Evolutionary conservation across 306 rosid genomes (phyloP), one percentile per base, ranked within the genome.

Genomic region (Pterocarpus santalinus): DNA sequence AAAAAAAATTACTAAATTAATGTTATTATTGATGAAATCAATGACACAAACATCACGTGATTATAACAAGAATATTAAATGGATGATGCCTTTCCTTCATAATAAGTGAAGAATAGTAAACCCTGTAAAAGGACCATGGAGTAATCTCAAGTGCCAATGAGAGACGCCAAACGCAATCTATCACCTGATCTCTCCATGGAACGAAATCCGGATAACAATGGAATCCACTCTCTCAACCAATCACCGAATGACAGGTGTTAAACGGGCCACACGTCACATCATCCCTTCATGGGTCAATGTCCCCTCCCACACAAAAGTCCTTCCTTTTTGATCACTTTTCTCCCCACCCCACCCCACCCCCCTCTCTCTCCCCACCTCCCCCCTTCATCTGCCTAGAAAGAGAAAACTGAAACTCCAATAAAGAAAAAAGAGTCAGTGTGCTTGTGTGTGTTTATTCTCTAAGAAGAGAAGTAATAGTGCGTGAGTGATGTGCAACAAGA

Each of bases 121-220:
- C n/a, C 4, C 8, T 2, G 12, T 44, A n/a, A 8, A 2, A 8
- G 1, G 17, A 41, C 0, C 0, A 28, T 2, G 30, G 78, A 41
- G 79, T 64, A 64, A 80, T 72, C 79, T 35, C 22, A 52, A 46
- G 75, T 65, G 61, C 66, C 86, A 67, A 35, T 6, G 28, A 56
- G 66, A 6, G 16, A 64, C 9, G 53, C 67, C 69, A 65, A 14
- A 52, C 70, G 61, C 79, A 77, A 69, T 72, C 80, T 63, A 79
- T 38, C 67, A 61, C 61, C 87, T 84, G 77, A 84, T 80, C 90
- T 57, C 83, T 62, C 66, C 57, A 82, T 9, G 66, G 33, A 88
- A 78, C 81, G 97, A 88, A 86, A 93, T 95, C 97, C 73, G 82
- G 99, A 95, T 95, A 91, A 87, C 91, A 86, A 63, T 80, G 75